Base-by-base conservation (phyloP, 2,329 filamentous ascomycete species). In the Penicillium thymicola region DNA sequence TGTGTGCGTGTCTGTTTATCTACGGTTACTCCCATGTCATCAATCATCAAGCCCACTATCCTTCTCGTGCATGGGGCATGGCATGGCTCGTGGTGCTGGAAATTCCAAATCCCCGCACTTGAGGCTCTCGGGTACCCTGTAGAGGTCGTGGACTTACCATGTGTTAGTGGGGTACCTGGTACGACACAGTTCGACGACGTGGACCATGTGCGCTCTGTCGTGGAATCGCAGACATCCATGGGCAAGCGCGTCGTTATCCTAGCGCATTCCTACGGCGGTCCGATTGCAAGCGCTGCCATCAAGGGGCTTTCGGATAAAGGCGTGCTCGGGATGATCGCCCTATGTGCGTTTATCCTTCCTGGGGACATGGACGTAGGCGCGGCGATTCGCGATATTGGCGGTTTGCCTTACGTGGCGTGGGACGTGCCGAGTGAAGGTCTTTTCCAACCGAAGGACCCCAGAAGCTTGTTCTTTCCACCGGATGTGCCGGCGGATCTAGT, bases 21-120 rank as follows among this genome's bases (percentile, higher is more conserved):
- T 4, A 21, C 6, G 7, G 1, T 4, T 18, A 0, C 37, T 21
- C 5, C 2, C 3, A 40, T 40, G 37, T 21, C 37, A 21, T 21
- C 18, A 14, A 40, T 6, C 4, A 18, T 30, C 49, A 51, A 51
- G 23, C 49, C 49, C 4, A 51, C 49, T 8, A 37, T 51, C 14
- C 1, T 51, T 18, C 49, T 51, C 40, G 49, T 51, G 49, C 49
- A 51, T 14, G 49, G 49, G 3, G 38, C 49, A 44, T 51, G 38
- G 28, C 49, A 51, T 34, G 49, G 40, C 40, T 36, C 49, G 21
- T 51, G 49, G 49, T 51, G 51, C 36, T 54, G 44, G 27, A 59
- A 38, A 27, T 51, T 44, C 21, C 38, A 51, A 18, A 51, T 51
- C 40, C 27, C 49, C 40, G 28, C 40, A 6, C 49, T 51, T 9